These are phyloP conservation scores for Citrus mangshanensis DNA, from an alignment of 345 rosid genomes.

Conservation along the genomic window DNA sequence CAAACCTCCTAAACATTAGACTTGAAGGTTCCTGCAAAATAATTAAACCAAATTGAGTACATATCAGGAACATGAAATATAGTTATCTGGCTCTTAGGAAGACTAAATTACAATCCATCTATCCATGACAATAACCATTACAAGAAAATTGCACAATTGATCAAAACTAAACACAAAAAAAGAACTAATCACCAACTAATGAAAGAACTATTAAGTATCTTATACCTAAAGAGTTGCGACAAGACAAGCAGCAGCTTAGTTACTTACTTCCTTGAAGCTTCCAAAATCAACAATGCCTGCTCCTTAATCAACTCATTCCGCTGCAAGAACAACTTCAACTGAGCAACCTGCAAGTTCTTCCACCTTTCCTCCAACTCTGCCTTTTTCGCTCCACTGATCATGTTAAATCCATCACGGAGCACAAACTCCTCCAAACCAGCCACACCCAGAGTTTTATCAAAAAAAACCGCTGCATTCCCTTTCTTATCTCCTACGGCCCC, in stretches of 20 bases:
- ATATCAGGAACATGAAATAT: background rate
- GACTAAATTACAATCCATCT: background rate
- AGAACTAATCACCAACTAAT: background rate
- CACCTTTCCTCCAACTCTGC: slow-evolving; percentile 30
- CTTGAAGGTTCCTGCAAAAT: background rate
- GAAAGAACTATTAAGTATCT: background rate
- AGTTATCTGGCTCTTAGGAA: background rate
- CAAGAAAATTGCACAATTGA: background rate
- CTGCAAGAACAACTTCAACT: slow-evolving; percentile 32
- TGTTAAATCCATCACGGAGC: slow-evolving; percentile 15
- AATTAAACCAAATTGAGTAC: background rate
- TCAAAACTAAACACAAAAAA: background rate
- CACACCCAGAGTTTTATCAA: slow-evolving; percentile 11
- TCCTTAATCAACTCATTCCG: slow-evolving; percentile 24
- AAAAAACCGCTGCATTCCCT: background rate
- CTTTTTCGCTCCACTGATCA: slow-evolving; percentile 31
- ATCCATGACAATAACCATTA: background rate
- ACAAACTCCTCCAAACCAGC: slow-evolving; percentile 30
- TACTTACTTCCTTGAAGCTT: slow-evolving; percentile 6
- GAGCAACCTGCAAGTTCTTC: slow-evolving; percentile 31
- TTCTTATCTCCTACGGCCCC: background rate
- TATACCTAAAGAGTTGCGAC: background rate
- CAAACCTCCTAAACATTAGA: no score
- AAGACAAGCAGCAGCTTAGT: background rate
- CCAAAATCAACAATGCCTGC: slow-evolving; percentile 32